phyloP scores from a whole-genome alignment of 108 stramenopile genomes.

The Cyclotella baltica region DNA sequence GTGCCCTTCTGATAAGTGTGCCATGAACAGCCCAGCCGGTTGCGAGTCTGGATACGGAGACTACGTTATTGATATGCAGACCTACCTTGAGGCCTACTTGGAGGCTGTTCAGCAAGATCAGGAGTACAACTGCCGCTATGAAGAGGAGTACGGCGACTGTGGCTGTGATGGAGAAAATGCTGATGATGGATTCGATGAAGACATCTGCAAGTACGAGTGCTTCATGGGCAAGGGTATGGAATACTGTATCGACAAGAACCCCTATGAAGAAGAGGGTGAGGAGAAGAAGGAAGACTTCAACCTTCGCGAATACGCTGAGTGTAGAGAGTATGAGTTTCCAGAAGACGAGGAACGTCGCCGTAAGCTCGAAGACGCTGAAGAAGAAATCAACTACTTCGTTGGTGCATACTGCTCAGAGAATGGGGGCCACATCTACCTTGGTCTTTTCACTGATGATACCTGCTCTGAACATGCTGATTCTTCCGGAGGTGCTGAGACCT shows the following conservation, averaged over 20 bases:
- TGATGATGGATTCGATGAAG: slow-evolving; percentile 59
- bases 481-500: slow-evolving; percentile 55
- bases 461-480: slow-evolving; percentile 72
- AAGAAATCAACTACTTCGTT: slow-evolving; percentile 62
- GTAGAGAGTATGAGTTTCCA: slow-evolving; percentile 39
- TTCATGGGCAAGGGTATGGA: slow-evolving; percentile 63
- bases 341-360: slow-evolving; percentile 49
- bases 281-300: slow-evolving; percentile 46
- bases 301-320: slow-evolving; percentile 53
- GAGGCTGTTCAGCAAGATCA: slow-evolving; percentile 60
- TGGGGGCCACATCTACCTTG: slow-evolving; percentile 77
- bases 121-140: slow-evolving; percentile 64
- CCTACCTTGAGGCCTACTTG: slow-evolving; percentile 72
- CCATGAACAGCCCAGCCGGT: slow-evolving; percentile 60
- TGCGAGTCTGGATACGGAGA: slow-evolving; percentile 79
- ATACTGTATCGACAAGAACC: slow-evolving; percentile 70
- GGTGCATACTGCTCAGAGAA: slow-evolving; percentile 87
- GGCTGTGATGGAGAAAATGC: slow-evolving; percentile 46
- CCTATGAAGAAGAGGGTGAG: slow-evolving; percentile 64
- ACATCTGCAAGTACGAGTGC: slow-evolving; percentile 78
- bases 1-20: slow-evolving; percentile 72
- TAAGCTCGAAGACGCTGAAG: too few species aligned
- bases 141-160: slow-evolving; percentile 60
- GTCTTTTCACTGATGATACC: slow-evolving; percentile 82
- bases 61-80: slow-evolving; percentile 87